phyloP scores from a whole-genome alignment of 2,329 filamentous ascomycete genomes.

The Annulohypoxylon truncatum region DNA sequence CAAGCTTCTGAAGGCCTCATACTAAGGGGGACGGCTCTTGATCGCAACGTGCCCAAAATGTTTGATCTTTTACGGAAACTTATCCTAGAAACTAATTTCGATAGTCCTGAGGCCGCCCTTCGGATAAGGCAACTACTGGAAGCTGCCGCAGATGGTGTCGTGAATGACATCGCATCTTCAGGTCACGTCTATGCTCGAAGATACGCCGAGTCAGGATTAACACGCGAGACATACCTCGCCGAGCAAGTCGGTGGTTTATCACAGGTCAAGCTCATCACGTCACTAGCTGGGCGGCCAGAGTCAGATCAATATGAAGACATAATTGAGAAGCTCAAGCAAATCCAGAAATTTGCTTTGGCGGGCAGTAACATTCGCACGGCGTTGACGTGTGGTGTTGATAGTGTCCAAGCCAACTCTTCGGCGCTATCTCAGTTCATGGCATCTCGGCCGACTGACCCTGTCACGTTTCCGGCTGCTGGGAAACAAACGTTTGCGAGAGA shows the following conservation, averaged over 20 bases:
- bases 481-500: conserved; percentile 57
- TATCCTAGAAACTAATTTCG: conserved; percentile 89
- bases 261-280: conserved; percentile 86
- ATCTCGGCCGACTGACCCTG: conserved; percentile 62
- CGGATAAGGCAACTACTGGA: conserved; percentile 90
- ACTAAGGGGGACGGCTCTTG: conserved; percentile 87
- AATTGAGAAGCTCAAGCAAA: conserved; percentile 84
- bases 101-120: conserved; percentile 80
- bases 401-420: conserved; percentile 74
- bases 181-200: conserved; percentile 89
- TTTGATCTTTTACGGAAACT: conserved; percentile 85
- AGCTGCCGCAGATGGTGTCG: conserved; percentile 85
- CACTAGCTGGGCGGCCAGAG: conserved; percentile 77
- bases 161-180: conserved; percentile 90
- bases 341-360: conserved; percentile 81
- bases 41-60: conserved; percentile 91
- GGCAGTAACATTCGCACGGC: conserved; percentile 79
- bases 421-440: conserved; percentile 78
- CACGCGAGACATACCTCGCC: conserved; percentile 74
- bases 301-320: conserved; percentile 78
- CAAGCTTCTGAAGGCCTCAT: conserved; percentile 83
- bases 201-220: conserved; percentile 84
- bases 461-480: conserved; percentile 52
- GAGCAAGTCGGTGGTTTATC: conserved; percentile 93
- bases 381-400: conserved; percentile 85